These are phyloP conservation scores for Spencermartinsiella europaea DNA, from an alignment of 805 yeast species.

Conservation along the genomic window DNA sequence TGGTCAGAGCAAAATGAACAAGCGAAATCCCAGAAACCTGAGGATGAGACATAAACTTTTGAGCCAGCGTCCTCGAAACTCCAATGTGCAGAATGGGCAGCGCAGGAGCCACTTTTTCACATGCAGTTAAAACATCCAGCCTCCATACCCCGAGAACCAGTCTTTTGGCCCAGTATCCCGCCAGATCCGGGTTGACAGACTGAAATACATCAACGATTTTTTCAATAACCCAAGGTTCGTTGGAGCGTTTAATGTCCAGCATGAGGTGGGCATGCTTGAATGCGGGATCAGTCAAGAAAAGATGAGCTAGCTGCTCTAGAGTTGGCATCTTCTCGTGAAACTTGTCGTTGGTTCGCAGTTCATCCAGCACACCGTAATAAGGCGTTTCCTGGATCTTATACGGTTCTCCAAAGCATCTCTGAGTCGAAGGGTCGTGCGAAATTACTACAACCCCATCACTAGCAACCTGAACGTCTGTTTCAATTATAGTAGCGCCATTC, in stretches of 20 bases:
- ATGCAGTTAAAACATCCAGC: conserved; percentile 42
- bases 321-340: conserved; percentile 39
- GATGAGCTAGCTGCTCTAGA: conserved; percentile 36
- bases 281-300: conserved; percentile 35
- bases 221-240: conserved; percentile 39
- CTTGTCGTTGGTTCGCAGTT: conserved; percentile 33
- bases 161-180: conserved; percentile 41
- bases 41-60: conserved; percentile 37
- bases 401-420: conserved; percentile 43
- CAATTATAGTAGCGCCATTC: conserved; percentile 43
- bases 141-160: conserved; percentile 53
- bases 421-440: conserved; percentile 49
- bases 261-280: conserved; percentile 34
- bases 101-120: conserved; percentile 34
- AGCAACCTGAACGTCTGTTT: conserved; percentile 53
- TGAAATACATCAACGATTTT: conserved; percentile 36
- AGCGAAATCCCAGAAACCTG: conserved; percentile 56
- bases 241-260: conserved; percentile 49
- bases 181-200: conserved; percentile 35
- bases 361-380: conserved; percentile 35
- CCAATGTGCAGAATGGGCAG: conserved; percentile 35
- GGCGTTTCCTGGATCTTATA: conserved; percentile 35
- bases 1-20: conserved; percentile 40
- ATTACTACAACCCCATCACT: conserved; percentile 50
- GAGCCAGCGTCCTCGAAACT: conserved; percentile 33